Base-by-base conservation (phyloP, 176 grass and related monocot genomes). In the Rhynchospora breviuscula region DNA sequence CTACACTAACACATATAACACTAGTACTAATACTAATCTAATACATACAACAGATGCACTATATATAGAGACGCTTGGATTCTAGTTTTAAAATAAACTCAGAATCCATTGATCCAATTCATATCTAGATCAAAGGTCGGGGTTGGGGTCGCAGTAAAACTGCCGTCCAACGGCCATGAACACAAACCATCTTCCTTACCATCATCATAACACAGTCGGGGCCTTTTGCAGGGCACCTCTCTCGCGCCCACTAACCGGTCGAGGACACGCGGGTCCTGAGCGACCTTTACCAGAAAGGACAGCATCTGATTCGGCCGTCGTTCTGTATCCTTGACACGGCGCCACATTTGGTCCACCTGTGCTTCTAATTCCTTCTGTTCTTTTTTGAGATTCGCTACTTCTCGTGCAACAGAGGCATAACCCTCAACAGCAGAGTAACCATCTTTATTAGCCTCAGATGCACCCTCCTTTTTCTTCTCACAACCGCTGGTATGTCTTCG, bases 231-330 rank as follows among this genome's bases (percentile, higher is more conserved):
- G 12, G 48, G 23, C 6, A 15, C 31, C 52, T 63, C 57, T n/a
- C 49, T 6, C 4, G 33, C 31, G 4, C 59, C 86, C 15, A 92
- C 79, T 13, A 97, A 87, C 72, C 91, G 89, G 23, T 88, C 84
- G 58, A 94, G 83, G 76, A 70, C 63, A 52, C 88, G 71, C 26
- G 85, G 81, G 81, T 89, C 92, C 64, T 90, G 90, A 25, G 81
- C 90, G 22, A 94, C 85, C 61, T 90, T 92, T 53, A 97, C 80
- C 83, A 97, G 85, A 84, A 97, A 94, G 0, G 88, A 88, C 18
- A 94, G 87, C 94, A 97, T 94, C 85, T 94, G 92, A 84, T 84
- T 88, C 59, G 91, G 91, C 69, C 85, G 71, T 68, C 90, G 88
- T 90, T 97, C 92, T 0, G 90, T 92, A 84, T 97, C 94, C 90